phyloP scores from a whole-genome alignment of 208 protist genomes.

The Angomonas deanei region DNA sequence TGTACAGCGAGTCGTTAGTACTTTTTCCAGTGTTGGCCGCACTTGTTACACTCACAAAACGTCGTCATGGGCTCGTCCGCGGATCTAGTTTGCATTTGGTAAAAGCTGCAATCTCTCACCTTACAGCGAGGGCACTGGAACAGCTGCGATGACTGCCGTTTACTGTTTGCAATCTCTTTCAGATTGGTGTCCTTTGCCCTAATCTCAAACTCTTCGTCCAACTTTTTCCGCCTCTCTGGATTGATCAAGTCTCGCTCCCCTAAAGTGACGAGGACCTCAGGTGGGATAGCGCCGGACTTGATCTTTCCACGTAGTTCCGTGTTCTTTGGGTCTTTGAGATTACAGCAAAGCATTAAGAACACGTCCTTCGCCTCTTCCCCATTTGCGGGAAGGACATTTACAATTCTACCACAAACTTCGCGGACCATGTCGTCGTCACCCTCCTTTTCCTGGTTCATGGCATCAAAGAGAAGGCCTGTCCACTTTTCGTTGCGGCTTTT shows the following conservation, averaged over 20 bases:
- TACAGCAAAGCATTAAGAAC: slow-evolving; percentile 61
- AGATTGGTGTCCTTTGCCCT: slow-evolving; percentile 79
- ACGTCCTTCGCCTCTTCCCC: slow-evolving; percentile 41
- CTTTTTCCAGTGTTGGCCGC: slow-evolving; percentile 67
- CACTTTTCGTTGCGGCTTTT: not conserved
- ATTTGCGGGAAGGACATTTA: slow-evolving; percentile 45
- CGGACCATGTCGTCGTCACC: not conserved
- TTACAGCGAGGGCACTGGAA: slow-evolving; percentile 88
- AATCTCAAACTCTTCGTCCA: slow-evolving; percentile 62
- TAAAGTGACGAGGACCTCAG: slow-evolving; percentile 69
- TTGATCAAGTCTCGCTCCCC: slow-evolving; percentile 73
- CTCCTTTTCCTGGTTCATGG: slow-evolving; percentile 7
- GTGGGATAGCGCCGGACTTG: slow-evolving; percentile 49
- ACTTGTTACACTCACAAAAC: slow-evolving; percentile 94
- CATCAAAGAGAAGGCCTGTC: slow-evolving; percentile 21
- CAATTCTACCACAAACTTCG: slow-evolving; percentile 42
- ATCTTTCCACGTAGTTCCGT: slow-evolving; percentile 43
- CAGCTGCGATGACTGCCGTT: slow-evolving; percentile 71
- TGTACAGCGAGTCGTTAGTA: no score
- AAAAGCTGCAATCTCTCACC: slow-evolving; percentile 82
- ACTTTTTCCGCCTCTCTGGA: slow-evolving; percentile 51
- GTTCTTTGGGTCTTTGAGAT: slow-evolving; percentile 72
- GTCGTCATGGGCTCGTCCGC: slow-evolving; percentile 98
- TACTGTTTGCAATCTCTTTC: slow-evolving; percentile 59
- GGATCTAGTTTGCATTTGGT: slow-evolving; percentile 95